Percentiles rank a stretch among this genome's conserved stretches.
Evolutionary conservation across 1,284 basidiomycete genomes (phyloP).

Genomic region (Tylopilus sp.): DNA sequence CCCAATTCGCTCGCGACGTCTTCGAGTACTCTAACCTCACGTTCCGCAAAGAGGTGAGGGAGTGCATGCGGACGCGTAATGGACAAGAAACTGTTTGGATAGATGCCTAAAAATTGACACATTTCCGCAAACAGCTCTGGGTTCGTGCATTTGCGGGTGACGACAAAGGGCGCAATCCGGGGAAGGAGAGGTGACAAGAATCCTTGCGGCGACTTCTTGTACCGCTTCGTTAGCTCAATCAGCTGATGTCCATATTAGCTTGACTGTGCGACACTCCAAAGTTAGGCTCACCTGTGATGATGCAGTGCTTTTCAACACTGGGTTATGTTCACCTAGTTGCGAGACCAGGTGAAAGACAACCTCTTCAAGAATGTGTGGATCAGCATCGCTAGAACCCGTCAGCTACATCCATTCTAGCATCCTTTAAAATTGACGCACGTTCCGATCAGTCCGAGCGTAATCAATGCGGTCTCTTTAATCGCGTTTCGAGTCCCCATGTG

Average conservation of each 20-base stretch:
- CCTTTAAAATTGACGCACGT: conserved; percentile 45
- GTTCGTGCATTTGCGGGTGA: conserved; percentile 57
- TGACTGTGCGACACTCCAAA: conserved; percentile 1
- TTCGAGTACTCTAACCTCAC: conserved; percentile 53
- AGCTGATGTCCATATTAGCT: conserved; percentile 47
- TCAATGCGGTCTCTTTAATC: conserved; percentile 59
- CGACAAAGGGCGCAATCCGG: conserved; percentile 66
- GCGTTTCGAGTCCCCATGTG: conserved; percentile 41
- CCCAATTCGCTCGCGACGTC: conserved; percentile 46
- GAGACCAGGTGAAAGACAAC: conserved; percentile 66
- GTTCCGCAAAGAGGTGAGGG: conserved; percentile 67
- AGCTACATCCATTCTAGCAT: neutral
- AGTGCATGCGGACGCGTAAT: conserved; percentile 66
- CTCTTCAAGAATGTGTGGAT: conserved; percentile 55
- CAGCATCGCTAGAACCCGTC: conserved; percentile 43
- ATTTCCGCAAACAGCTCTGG: conserved; percentile 61
- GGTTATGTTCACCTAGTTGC: conserved; percentile 66
- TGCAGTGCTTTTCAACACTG: conserved; percentile 67
- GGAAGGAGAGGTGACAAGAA: conserved; percentile 72
- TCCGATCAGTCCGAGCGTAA: conserved; percentile 61
- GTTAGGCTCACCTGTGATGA: conserved; percentile 51
- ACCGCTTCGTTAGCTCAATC: conserved; percentile 52
- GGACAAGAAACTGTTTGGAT: conserved; percentile 63
- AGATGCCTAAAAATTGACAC: conserved; percentile 60
- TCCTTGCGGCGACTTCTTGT: conserved; percentile 67